Percentiles rank a stretch among this genome's conserved stretches.
These are phyloP conservation scores for Linnemannia exigua DNA, from an alignment of 192 early-diverging fungal species.

Conservation along the genomic window DNA sequence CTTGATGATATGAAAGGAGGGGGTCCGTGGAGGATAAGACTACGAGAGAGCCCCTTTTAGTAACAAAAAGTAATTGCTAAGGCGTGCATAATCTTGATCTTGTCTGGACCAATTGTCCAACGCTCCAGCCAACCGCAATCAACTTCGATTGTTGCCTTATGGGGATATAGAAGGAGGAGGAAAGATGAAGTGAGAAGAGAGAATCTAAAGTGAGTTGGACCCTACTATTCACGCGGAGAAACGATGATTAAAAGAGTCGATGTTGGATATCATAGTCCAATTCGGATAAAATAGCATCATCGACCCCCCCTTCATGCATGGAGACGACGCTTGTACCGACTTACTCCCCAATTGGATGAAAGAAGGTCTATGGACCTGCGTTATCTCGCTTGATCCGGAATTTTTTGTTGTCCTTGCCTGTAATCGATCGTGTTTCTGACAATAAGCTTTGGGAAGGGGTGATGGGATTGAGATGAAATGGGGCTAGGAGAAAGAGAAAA, in stretches of 20 bases:
- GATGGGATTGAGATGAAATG: too few species aligned
- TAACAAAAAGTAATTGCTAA: neutral
- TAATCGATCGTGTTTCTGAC: neutral
- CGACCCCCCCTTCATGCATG: neutral
- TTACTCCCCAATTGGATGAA: neutral
- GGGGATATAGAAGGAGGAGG: neutral
- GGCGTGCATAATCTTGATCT: neutral
- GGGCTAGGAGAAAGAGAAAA: too few species aligned
- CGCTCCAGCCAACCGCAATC: neutral
- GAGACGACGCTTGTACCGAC: neutral
- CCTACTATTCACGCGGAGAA: neutral
- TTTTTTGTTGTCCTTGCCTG: neutral
- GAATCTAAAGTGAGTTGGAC: neutral
- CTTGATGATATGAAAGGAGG: neutral
- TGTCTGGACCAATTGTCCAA: neutral
- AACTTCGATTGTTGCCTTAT: neutral
- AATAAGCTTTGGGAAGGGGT: neutral
- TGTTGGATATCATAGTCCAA: neutral
- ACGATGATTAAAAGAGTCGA: neutral
- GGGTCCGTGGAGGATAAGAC: neutral
- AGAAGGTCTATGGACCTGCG: neutral
- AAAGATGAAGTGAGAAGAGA: neutral
- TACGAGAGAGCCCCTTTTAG: neutral
- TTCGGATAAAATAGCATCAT: slow-evolving; percentile 4
- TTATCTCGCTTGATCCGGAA: slow-evolving; percentile 1